Evolutionary conservation across 805 yeast species (phyloP).

Genomic region (Lipomyces starkeyi): DNA sequence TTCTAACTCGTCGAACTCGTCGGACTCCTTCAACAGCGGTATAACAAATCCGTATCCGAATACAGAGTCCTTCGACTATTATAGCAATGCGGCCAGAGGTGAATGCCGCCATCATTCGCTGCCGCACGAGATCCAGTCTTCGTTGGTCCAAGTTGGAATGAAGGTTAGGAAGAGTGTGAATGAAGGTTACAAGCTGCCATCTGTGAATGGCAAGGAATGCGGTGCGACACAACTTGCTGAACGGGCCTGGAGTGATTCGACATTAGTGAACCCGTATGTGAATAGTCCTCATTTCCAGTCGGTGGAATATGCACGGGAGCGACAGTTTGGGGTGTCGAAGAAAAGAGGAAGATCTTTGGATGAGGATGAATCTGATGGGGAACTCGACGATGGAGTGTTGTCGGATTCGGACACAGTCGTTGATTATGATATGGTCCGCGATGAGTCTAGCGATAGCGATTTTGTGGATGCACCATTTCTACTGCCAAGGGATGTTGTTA

Average conservation of each 20-base stretch:
- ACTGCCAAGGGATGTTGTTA: conserved; percentile 24
- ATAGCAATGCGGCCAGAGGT: conserved; percentile 13
- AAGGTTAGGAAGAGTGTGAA: conserved; percentile 32
- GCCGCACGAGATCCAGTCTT: conserved; percentile 24
- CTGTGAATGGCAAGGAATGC: background rate
- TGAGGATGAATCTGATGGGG: background rate
- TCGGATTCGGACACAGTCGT: conserved; percentile 12
- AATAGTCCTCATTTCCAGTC: background rate
- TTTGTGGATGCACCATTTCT: conserved; percentile 34
- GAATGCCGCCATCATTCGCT: background rate
- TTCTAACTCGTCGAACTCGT: conserved; percentile 1
- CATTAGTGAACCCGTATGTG: conserved; percentile 17
- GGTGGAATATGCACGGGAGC: conserved; percentile 12
- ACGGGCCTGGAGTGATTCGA: conserved; percentile 14
- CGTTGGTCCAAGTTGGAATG: conserved; percentile 34
- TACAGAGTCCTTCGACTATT: conserved; percentile 18
- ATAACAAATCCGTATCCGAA: conserved; percentile 8
- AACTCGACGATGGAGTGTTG: background rate
- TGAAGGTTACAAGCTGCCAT: conserved; percentile 34
- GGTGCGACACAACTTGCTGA: conserved; percentile 4
- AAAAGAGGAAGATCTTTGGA: background rate
- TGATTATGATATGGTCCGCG: conserved; percentile 2
- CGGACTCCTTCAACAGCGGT: background rate
- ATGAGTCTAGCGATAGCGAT: conserved; percentile 17
- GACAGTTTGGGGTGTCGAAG: background rate